Percentiles rank a stretch among this genome's conserved stretches.
phyloP scores from a whole-genome alignment of 495 filamentous ascomycete species.

The Niebla homalea region DNA sequence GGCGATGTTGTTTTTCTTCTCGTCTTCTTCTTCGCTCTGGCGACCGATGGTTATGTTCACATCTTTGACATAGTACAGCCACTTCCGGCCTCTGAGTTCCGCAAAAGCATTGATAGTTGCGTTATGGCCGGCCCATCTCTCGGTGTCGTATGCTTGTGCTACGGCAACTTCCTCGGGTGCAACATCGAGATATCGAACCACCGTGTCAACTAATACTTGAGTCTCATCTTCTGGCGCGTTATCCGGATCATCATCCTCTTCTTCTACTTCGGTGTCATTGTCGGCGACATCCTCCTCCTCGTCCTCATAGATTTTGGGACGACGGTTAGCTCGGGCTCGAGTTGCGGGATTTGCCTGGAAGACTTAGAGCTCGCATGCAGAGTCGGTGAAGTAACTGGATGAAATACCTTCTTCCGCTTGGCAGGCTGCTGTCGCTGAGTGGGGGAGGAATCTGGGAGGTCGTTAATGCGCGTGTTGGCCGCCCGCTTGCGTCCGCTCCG shows the following conservation, averaged over 20 bases:
- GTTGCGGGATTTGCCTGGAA: conserved; percentile 10
- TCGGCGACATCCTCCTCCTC: conserved; percentile 4
- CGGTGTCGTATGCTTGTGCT: conserved; percentile 58
- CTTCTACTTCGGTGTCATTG: conserved; percentile 3
- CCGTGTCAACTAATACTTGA: conserved; percentile 56
- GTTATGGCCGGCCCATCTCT: conserved; percentile 20
- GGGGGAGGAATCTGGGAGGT: conserved; percentile 13
- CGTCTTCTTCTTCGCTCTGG: conserved; percentile 46
- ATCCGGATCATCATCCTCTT: conserved; percentile 17
- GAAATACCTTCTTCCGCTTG: conserved; percentile 14
- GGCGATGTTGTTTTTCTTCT: conserved; percentile 28
- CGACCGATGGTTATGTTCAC: conserved; percentile 75
- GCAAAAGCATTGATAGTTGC: conserved; percentile 79
- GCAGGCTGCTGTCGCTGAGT: conserved; percentile 6
- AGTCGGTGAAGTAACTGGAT: not conserved
- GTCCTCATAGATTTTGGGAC: not conserved
- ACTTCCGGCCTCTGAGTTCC: conserved; percentile 79
- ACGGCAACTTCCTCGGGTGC: conserved; percentile 51
- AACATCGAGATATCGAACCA: conserved; percentile 55
- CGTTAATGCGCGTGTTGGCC: conserved; percentile 13
- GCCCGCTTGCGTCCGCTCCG: conserved; percentile 17
- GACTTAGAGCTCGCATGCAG: not conserved
- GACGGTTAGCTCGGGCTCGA: not conserved
- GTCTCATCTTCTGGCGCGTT: conserved; percentile 30
- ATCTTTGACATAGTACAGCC: conserved; percentile 86